phyloP scores from a whole-genome alignment of 2,329 filamentous ascomycete genomes.

The Sporothrix phasma region DNA sequence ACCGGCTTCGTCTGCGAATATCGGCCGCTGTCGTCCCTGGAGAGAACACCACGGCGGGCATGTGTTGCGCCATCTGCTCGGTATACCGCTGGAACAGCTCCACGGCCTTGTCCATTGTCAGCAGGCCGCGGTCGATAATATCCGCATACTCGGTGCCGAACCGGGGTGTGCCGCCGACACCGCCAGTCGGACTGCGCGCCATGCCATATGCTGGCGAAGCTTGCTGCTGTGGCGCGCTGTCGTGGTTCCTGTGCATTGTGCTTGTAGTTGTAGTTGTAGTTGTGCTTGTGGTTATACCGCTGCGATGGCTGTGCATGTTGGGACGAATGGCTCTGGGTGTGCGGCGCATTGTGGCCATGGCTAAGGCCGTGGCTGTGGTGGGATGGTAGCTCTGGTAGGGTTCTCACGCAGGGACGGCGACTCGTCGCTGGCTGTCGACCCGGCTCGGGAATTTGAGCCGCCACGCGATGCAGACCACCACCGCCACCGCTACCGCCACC shows the following conservation, averaged over 20 bases:
- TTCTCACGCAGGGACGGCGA: constrained; percentile 12
- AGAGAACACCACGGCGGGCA: constrained; percentile 54
- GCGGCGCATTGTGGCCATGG: constrained; percentile 12
- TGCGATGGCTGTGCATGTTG: constrained; percentile 3
- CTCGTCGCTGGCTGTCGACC: constrained; percentile 8
- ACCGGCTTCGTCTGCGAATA: constrained; percentile 50
- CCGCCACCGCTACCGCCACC: not conserved
- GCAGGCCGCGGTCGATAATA: constrained; percentile 48
- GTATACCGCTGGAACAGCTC: constrained; percentile 50
- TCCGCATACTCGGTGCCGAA: constrained; percentile 31
- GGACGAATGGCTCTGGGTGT: constrained; percentile 1
- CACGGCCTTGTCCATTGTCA: constrained; percentile 45
- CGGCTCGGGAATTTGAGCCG: not conserved
- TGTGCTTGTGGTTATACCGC: too few relatives aligned
- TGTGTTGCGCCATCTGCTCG: constrained; percentile 48
- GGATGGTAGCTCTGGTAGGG: constrained; percentile 10
- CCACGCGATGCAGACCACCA: not conserved
- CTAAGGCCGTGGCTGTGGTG: not conserved
- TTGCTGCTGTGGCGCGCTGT: constrained; percentile 8
- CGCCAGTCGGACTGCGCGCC: not conserved
- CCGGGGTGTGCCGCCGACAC: constrained; percentile 9
- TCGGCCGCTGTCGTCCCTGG: constrained; percentile 42
- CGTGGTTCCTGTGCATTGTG: not conserved
- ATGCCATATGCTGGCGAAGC: not conserved
- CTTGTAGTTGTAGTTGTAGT: too few relatives aligned